Evolutionary conservation across 129 eudicot genomes (phyloP).

Genomic region (Dittrichia graveolens): DNA sequence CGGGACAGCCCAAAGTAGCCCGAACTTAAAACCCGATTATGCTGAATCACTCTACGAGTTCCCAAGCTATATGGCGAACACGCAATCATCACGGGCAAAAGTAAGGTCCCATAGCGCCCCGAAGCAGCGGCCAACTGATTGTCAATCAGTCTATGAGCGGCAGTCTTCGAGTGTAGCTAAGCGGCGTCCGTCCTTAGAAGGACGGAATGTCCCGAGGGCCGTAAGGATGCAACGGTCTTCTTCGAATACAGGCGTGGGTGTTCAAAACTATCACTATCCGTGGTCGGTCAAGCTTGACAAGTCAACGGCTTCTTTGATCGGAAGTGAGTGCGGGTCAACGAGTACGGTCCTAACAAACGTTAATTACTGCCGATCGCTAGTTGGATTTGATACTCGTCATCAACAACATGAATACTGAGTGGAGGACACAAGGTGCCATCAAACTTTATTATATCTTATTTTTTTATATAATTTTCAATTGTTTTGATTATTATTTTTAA

Average conservation of each 20-base stretch:
- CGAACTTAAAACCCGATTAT: constrained; percentile 55
- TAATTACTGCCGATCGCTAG: constrained; percentile 76
- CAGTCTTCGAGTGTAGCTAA: constrained; percentile 50
- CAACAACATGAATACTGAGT: constrained; percentile 25
- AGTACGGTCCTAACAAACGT: constrained; percentile 61
- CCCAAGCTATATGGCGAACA: constrained; percentile 93
- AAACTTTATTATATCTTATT: neutral
- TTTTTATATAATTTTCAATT: constrained; percentile 3
- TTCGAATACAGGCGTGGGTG: constrained; percentile 66
- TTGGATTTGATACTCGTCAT: constrained; percentile 52
- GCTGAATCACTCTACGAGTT: constrained; percentile 74
- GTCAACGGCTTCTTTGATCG: constrained; percentile 70
- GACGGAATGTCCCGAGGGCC: constrained; percentile 81
- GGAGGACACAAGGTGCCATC: constrained; percentile 9
- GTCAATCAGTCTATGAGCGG: constrained; percentile 37
- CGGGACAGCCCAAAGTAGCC: constrained; percentile 67
- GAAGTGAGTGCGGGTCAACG: constrained; percentile 88
- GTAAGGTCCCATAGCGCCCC: constrained; percentile 90
- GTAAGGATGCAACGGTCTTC: constrained; percentile 84
- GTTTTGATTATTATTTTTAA: neutral
- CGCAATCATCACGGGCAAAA: constrained; percentile 86
- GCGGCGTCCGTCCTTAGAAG: constrained; percentile 73
- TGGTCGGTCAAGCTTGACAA: constrained; percentile 85
- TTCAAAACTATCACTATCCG: constrained; percentile 73
- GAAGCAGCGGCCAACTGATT: constrained; percentile 66